phyloP scores from a whole-genome alignment of 768 basidiomycete genomes.

The Naganishia kalamii region DNA sequence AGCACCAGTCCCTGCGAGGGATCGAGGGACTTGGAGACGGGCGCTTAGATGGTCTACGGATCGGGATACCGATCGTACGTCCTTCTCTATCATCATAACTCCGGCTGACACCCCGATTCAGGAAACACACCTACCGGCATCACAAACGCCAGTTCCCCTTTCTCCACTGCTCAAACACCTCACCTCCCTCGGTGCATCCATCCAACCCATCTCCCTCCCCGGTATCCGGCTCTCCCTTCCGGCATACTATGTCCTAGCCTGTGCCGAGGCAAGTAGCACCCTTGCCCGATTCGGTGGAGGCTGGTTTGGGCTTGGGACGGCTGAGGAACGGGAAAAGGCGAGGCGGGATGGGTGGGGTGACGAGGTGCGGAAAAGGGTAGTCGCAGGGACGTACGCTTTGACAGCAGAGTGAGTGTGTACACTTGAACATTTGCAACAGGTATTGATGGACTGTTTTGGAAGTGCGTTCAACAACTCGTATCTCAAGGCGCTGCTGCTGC shows the following conservation, averaged over 20 bases:
- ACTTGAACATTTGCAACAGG: background rate
- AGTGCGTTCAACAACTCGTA: constrained; percentile 99
- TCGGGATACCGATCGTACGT: constrained; percentile 69
- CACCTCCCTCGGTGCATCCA: constrained; percentile 56
- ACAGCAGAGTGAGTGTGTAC: constrained; percentile 66
- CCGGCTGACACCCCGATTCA: background rate
- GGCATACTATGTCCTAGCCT: constrained; percentile 92
- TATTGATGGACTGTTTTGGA: background rate
- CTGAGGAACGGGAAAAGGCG: constrained; percentile 20
- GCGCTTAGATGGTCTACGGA: constrained; percentile 54
- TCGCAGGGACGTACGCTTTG: constrained; percentile 85
- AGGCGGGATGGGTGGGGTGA: constrained; percentile 66
- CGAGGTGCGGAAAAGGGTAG: constrained; percentile 78
- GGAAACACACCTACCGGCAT: constrained; percentile 18
- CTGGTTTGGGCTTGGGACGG: constrained; percentile 56
- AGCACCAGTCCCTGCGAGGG: constrained; percentile 30
- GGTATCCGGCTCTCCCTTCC: constrained; percentile 67
- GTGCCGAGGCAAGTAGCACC: constrained; percentile 88
- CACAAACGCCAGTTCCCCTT: constrained; percentile 11
- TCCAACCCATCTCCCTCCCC: constrained; percentile 70
- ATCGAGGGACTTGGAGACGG: constrained; percentile 3
- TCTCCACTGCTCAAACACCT: constrained; percentile 50
- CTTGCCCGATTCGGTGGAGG: constrained; percentile 84
- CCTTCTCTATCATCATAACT: background rate
- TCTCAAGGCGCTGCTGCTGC: constrained; percentile 78